These are phyloP conservation scores for Punica granatum DNA, from an alignment of 345 rosid genomes.

Conservation along the genomic window DNA sequence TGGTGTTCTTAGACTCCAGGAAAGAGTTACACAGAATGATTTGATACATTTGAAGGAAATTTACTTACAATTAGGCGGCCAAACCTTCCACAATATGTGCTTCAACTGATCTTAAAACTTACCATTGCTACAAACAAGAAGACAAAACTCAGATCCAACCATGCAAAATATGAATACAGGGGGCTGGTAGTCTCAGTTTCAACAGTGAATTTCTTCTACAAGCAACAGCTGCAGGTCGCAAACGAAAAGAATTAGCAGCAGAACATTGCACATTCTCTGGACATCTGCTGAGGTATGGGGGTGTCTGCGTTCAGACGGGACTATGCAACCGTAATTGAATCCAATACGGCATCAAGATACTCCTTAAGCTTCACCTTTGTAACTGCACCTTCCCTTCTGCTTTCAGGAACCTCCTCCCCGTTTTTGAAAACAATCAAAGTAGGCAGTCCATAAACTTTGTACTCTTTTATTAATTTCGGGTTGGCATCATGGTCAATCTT, in stretches of 20 bases:
- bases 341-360: constrained; percentile 51
- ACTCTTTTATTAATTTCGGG: constrained; percentile 54
- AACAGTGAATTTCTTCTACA: background rate
- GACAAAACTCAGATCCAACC: too few relatives aligned
- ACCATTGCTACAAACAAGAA: background rate
- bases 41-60: background rate
- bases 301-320: background rate
- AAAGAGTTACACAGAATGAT: background rate
- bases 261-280: background rate
- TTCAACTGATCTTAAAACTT: background rate
- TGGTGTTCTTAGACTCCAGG: background rate
- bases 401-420: constrained; percentile 63
- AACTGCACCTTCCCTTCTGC: constrained; percentile 86
- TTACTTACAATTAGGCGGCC: constrained; percentile 2
- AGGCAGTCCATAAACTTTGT: constrained; percentile 78
- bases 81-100: background rate
- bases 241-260: background rate
- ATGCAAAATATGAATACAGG: background rate
- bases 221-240: background rate
- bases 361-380: constrained; percentile 70
- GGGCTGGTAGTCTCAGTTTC: background rate
- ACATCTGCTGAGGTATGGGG: background rate
- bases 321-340: constrained; percentile 44
- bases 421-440: constrained; percentile 64
- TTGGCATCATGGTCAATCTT: constrained; percentile 78